Base-by-base conservation (phyloP, 2,329 filamentous ascomycete species). In the Arthroderma sp. region DNA sequence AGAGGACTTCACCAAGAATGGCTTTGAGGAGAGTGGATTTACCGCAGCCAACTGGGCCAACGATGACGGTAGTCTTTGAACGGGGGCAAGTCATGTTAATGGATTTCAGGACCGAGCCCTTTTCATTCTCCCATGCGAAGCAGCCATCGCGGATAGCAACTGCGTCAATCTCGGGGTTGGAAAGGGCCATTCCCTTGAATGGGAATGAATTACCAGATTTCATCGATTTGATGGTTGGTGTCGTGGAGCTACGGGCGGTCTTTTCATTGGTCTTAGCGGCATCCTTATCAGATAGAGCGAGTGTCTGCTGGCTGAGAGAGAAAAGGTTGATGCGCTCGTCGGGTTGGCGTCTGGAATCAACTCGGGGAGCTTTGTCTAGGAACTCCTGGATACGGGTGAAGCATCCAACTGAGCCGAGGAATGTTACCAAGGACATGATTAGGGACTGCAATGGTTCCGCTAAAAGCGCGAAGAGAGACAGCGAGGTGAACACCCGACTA, bases 1-100 rank as follows among this genome's bases (percentile, higher is more conserved):
- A 67, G 2, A 70, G 67, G 0, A 73, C 67, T 58, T 78, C 76
- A 23, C 75, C 74, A 0, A 77, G 68, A 15, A 78, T 63, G 17
- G 70, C 68, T 58, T 75, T 74, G 4, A 77, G 67, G 3, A 81
- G 63, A 2, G 77, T 78, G 19, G 77, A 79, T 59, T 80, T 81
- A 2, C 78, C 78, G 59, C 74, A 78, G 4, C 76, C 78, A 23
- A 78, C 75, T 15, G 77, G 77, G 15, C 77, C 77, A 57, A 79
- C 69, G 8, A 79, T 63, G 64, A 78, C 74, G 25, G 74, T 76
- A 53, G 78, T 69, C 58, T 72, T 74, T 37, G 70, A 70, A 19
- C 70, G 70, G 23, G 73, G 68, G 33, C 78, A 66, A 6, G 62
- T 66, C 35, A 77, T 61, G 6, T 68, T 71, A 56, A 78, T 71